Percentiles rank a stretch among this genome's conserved stretches.
phyloP scores from a whole-genome alignment of 495 filamentous ascomycete species.

The Aspergillus saccharolyticus region DNA sequence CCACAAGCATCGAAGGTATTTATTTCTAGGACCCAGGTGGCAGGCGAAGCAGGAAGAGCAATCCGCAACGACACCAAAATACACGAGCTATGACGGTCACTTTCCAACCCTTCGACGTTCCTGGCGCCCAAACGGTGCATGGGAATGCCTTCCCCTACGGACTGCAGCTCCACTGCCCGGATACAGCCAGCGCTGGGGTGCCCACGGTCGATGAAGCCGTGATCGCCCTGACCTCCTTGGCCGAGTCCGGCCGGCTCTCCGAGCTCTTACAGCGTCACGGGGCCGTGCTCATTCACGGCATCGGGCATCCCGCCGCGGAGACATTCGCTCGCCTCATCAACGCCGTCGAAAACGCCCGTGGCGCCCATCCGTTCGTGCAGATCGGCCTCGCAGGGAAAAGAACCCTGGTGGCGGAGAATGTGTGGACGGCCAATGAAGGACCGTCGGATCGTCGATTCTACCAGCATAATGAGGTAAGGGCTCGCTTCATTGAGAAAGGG shows the following conservation, averaged over 20 bases:
- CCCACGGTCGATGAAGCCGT: background rate
- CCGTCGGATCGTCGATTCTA: constrained; percentile 3
- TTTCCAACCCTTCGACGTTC: constrained; percentile 1
- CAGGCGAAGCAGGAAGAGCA: no score
- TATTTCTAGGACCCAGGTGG: no score
- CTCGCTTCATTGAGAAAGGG: no score
- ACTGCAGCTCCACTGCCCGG: background rate
- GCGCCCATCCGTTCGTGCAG: constrained; percentile 1
- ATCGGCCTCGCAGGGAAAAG: constrained; percentile 2
- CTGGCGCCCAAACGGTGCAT: background rate
- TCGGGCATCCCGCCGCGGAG: constrained; percentile 2
- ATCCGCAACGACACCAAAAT: background rate
- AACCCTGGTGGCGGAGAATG: background rate
- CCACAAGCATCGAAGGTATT: background rate
- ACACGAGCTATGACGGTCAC: background rate
- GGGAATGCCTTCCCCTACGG: constrained; percentile 1
- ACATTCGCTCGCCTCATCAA: background rate
- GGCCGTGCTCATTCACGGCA: background rate
- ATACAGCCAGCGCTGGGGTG: background rate
- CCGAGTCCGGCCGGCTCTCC: constrained; percentile 1
- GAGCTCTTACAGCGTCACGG: background rate
- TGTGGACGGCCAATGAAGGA: constrained; percentile 4
- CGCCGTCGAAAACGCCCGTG: background rate
- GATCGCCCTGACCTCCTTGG: background rate
- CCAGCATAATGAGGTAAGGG: constrained; percentile 4